These are phyloP conservation scores for Lachnellula occidentalis DNA, from an alignment of 2,329 filamentous ascomycete species.

Conservation along the genomic window DNA sequence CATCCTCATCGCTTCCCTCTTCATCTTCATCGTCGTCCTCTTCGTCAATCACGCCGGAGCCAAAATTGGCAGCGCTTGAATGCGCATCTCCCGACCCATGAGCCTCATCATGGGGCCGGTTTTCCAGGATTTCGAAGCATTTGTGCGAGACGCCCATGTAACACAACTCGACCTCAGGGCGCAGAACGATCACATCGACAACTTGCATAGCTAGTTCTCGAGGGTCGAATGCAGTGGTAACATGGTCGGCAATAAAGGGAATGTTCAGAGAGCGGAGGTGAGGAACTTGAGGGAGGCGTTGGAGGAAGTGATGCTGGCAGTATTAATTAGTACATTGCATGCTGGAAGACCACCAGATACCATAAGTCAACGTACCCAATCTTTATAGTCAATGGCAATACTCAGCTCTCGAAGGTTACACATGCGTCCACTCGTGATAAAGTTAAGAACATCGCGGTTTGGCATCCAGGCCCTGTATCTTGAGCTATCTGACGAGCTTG, in stretches of 20 bases:
- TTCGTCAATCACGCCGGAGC: slow-evolving; percentile 38
- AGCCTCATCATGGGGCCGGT: slow-evolving; percentile 41
- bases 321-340: slow-evolving; percentile 11
- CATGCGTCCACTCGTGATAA: slow-evolving; percentile 75
- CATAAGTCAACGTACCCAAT: slow-evolving; percentile 58
- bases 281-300: slow-evolving; percentile 64
- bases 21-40: slow-evolving; percentile 41
- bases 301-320: slow-evolving; percentile 68
- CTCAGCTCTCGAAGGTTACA: slow-evolving; percentile 64
- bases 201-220: slow-evolving; percentile 71
- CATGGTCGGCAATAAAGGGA: slow-evolving; percentile 59
- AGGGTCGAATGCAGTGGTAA: slow-evolving; percentile 50
- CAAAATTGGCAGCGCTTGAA: slow-evolving; percentile 31
- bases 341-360: not conserved
- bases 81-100: slow-evolving; percentile 22
- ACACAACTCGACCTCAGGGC: slow-evolving; percentile 70
- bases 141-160: slow-evolving; percentile 73
- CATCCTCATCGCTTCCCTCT: slow-evolving; percentile 44
- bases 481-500: slow-evolving; percentile 33
- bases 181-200: slow-evolving; percentile 70
- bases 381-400: slow-evolving; percentile 65
- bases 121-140: slow-evolving; percentile 77
- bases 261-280: slow-evolving; percentile 68
- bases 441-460: slow-evolving; percentile 62
- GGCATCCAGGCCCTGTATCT: slow-evolving; percentile 68